Evolutionary conservation across 352 stramenopile genomes (phyloP).

Genomic region (Globisporangium nunn): DNA sequence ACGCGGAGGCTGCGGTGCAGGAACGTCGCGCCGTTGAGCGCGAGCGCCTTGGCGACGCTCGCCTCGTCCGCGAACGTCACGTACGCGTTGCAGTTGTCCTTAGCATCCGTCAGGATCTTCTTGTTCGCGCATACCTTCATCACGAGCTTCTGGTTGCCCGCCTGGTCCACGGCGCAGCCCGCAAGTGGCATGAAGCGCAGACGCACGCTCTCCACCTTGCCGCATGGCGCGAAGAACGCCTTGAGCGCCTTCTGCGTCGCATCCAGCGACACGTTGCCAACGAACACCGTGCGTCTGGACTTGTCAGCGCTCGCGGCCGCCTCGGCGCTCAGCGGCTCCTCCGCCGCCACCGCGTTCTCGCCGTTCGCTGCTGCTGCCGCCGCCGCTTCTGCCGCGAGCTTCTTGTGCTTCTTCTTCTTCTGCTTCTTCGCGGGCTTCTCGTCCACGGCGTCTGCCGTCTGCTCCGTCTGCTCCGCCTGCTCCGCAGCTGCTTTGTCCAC

Average conservation of each 20-base stretch:
- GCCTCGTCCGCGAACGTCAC: constrained; percentile 70
- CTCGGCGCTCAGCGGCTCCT: constrained; percentile 1
- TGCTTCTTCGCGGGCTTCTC: constrained; percentile 22
- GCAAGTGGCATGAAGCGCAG: constrained; percentile 84
- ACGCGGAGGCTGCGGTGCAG: constrained; percentile 59
- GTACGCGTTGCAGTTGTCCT: constrained; percentile 90
- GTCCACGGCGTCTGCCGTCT: constrained; percentile 6
- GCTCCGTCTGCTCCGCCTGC: constrained; percentile 12
- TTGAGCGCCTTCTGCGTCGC: constrained; percentile 75
- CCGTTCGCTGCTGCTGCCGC: constrained; percentile 1
- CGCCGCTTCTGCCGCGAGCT: constrained; percentile 10
- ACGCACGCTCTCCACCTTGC: constrained; percentile 80
- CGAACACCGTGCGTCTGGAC: constrained; percentile 81
- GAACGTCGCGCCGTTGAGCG: constrained; percentile 65
- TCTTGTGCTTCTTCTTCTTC: constrained; percentile 34
- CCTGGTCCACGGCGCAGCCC: constrained; percentile 74
- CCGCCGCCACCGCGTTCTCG: constrained; percentile 5
- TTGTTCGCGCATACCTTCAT: constrained; percentile 89
- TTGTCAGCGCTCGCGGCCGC: constrained; percentile 35
- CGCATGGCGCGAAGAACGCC: constrained; percentile 76
- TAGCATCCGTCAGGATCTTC: constrained; percentile 77
- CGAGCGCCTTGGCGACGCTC: constrained; percentile 57
- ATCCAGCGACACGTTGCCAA: constrained; percentile 89
- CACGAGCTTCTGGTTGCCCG: constrained; percentile 89
- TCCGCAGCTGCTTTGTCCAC: constrained; percentile 13